Evolutionary conservation across 495 filamentous ascomycete genomes (phyloP).

Genomic region (Penicillium tannophilum): DNA sequence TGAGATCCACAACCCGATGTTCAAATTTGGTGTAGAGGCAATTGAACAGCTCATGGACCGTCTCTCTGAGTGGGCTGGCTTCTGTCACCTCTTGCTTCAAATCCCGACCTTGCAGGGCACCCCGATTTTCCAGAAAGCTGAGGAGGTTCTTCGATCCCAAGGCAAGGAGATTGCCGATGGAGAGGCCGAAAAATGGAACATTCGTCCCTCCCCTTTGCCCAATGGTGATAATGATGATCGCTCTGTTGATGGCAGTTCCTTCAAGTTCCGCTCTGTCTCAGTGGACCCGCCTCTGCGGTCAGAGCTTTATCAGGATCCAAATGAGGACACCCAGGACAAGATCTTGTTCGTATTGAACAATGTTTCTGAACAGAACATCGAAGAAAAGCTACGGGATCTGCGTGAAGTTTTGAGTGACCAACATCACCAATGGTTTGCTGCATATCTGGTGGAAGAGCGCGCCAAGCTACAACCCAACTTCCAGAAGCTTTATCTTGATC

Average conservation of each 20-base stretch:
- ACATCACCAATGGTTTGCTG: slow-evolving; percentile 94
- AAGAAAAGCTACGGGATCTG: slow-evolving; percentile 77
- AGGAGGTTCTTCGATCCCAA: slow-evolving; percentile 73
- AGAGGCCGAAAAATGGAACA: slow-evolving; percentile 24
- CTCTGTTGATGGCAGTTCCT: slow-evolving; percentile 59
- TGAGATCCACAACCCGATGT: slow-evolving; percentile 82
- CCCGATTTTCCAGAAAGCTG: slow-evolving; percentile 76
- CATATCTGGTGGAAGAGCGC: slow-evolving; percentile 92
- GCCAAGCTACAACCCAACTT: slow-evolving; percentile 97
- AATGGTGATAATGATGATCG: slow-evolving; percentile 8
- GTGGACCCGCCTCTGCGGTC: slow-evolving; percentile 64
- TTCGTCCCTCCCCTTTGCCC: slow-evolving; percentile 1
- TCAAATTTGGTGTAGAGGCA: slow-evolving; percentile 97
- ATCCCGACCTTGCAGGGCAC: slow-evolving; percentile 82
- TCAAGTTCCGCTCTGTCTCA: slow-evolving; percentile 73
- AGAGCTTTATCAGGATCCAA: slow-evolving; percentile 73
- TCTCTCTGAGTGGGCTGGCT: slow-evolving; percentile 88
- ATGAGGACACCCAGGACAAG: slow-evolving; percentile 83
- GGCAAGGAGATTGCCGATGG: slow-evolving; percentile 41
- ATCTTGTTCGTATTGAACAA: slow-evolving; percentile 97
- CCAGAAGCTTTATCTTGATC: slow-evolving; percentile 86
- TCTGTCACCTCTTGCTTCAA: slow-evolving; percentile 78
- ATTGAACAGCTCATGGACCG: slow-evolving; percentile 81
- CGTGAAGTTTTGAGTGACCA: slow-evolving; percentile 73
- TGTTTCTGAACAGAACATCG: slow-evolving; percentile 83